A percentile compares a stretch with the other conserved stretches of the same genome.
Evolutionary conservation across 2,329 filamentous ascomycete species (phyloP).

Genomic region (Tolypocladium tundrense): DNA sequence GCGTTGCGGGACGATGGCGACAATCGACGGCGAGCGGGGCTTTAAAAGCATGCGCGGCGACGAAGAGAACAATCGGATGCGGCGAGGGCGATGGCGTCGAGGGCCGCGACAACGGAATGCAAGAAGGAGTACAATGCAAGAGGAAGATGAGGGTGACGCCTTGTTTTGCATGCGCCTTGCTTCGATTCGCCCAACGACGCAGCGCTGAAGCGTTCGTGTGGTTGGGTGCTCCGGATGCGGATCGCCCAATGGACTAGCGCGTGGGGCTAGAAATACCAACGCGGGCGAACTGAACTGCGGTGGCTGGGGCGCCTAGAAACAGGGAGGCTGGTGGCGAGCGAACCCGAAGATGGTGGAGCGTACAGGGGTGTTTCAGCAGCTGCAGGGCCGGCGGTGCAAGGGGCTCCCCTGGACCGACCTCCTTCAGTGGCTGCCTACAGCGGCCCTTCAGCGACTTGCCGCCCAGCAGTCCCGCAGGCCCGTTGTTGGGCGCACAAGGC

Average conservation of each 20-base stretch:
- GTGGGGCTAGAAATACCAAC: neutral
- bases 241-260: neutral
- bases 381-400: neutral
- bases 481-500: neutral
- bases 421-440: neutral
- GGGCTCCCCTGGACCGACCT: neutral
- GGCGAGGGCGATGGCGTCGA: neutral
- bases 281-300: slow-evolving; percentile 1
- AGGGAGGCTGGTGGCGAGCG: slow-evolving; percentile 18
- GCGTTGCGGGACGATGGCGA: neutral
- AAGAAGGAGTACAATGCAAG: neutral
- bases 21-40: neutral
- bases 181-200: slow-evolving; percentile 2
- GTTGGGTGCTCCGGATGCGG: neutral
- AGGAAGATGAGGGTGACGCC: slow-evolving; percentile 1
- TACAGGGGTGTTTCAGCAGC: neutral
- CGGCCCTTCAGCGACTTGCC: too few species aligned
- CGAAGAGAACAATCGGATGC: neutral
- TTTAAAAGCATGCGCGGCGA: neutral
- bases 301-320: slow-evolving; percentile 19
- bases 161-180: slow-evolving; percentile 4
- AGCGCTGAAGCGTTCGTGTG: neutral
- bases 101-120: neutral
- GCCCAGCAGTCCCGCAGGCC: neutral
- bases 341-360: neutral